A percentile compares a stretch with the other conserved stretches of the same genome.
phyloP scores from a whole-genome alignment of 1,139 yeast genomes.

The Yamadazyma kanchanaburiensis region DNA sequence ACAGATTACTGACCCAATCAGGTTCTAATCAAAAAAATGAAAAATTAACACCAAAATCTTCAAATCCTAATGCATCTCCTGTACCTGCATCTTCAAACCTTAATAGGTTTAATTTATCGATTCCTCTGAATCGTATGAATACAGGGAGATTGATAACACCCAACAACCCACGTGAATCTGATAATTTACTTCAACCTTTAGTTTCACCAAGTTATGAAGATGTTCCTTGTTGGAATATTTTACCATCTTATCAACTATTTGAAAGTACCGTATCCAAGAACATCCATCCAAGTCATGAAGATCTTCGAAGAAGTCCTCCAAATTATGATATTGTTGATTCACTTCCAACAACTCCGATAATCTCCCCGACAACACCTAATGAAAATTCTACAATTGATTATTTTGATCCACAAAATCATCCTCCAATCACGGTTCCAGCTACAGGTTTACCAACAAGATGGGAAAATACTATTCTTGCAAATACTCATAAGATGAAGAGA shows the following conservation, averaged over 20 bases:
- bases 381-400: neutral
- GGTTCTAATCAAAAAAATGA: too few relatives aligned
- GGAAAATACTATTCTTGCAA: constrained; percentile 43
- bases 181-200: constrained; percentile 8
- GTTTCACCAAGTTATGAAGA: constrained; percentile 15
- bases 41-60: too few relatives aligned
- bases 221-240: constrained; percentile 27
- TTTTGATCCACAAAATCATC: neutral
- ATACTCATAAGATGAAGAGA: constrained; percentile 38
- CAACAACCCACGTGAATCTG: constrained; percentile 1
- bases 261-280: constrained; percentile 37
- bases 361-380: neutral
- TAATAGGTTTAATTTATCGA: constrained; percentile 7
- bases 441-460: constrained; percentile 14
- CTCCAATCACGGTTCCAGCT: neutral
- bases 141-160: constrained; percentile 1
- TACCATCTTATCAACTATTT: constrained; percentile 43
- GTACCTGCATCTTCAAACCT: too few relatives aligned
- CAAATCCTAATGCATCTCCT: too few relatives aligned
- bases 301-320: constrained; percentile 33
- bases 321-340: constrained; percentile 28
- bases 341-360: too few relatives aligned
- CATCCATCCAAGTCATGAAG: constrained; percentile 33
- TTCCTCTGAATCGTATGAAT: too few relatives aligned
- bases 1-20: too few relatives aligned